Conservation (phyloP, 2,329 filamentous ascomycete genomes). For the Nemania diffusa region DNA sequence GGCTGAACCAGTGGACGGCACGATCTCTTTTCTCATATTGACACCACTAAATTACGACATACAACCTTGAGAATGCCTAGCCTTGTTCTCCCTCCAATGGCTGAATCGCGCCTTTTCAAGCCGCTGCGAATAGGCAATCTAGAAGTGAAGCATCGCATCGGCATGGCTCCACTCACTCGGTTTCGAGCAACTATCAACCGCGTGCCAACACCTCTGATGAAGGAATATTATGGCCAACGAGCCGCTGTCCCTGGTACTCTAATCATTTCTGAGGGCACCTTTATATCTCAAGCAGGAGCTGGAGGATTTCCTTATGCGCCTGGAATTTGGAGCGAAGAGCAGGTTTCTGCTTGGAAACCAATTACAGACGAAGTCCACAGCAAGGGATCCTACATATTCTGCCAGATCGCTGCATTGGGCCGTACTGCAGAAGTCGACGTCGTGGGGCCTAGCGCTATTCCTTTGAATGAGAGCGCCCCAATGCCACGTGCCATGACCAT, state of each 20-base stretch:
- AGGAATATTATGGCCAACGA: constrained; percentile 47
- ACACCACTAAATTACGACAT: background rate
- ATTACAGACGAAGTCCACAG: constrained; percentile 68
- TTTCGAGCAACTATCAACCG: constrained; percentile 57
- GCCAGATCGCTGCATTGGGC: constrained; percentile 69
- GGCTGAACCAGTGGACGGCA: background rate
- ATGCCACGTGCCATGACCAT: constrained; percentile 70
- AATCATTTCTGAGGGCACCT: constrained; percentile 66
- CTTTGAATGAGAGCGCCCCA: constrained; percentile 42
- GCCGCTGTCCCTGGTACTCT: constrained; percentile 50
- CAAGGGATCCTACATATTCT: constrained; percentile 66
- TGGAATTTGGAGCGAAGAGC: constrained; percentile 63
- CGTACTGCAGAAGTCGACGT: constrained; percentile 55
- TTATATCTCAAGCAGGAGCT: constrained; percentile 56
- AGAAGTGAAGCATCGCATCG: constrained; percentile 42
- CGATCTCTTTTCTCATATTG: background rate
- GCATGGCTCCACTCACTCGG: constrained; percentile 63
- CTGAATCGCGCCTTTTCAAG: constrained; percentile 41
- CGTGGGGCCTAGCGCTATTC: constrained; percentile 47
- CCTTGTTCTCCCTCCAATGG: constrained; percentile 21
- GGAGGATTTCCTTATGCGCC: constrained; percentile 61
- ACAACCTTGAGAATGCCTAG: background rate
- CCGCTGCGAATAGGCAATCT: constrained; percentile 42
- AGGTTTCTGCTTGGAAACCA: constrained; percentile 65
- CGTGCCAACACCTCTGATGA: constrained; percentile 53